Conservation (phyloP, 139 green algal species). For the Nannochloris sp. region DNA sequence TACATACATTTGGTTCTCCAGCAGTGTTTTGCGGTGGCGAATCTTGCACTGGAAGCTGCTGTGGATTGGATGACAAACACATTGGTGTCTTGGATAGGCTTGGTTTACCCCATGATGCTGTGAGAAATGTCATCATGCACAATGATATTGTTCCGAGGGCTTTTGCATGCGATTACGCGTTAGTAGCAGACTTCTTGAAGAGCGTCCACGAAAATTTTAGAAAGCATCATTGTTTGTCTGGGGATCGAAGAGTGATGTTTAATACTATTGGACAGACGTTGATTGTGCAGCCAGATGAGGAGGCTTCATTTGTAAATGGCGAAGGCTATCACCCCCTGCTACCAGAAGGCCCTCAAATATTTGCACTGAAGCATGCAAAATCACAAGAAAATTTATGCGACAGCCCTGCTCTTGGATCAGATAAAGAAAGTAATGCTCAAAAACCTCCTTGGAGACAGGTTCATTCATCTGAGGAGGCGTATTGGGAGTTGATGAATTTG, state of each 20-base stretch:
- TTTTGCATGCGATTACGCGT: constrained; percentile 93
- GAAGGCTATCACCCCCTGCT: constrained; percentile 74
- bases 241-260: constrained; percentile 65
- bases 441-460: not conserved
- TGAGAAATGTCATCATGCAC: constrained; percentile 80
- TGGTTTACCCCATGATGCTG: constrained; percentile 34
- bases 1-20: constrained; percentile 88
- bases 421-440: not conserved
- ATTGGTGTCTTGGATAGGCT: constrained; percentile 36
- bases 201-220: constrained; percentile 55
- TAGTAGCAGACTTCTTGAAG: constrained; percentile 66
- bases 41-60: constrained; percentile 8
- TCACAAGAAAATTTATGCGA: not conserved
- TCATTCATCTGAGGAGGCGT: constrained; percentile 36
- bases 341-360: constrained; percentile 60
- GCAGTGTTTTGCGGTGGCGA: constrained; percentile 72
- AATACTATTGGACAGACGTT: constrained; percentile 74
- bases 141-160: constrained; percentile 92
- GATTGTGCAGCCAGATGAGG: constrained; percentile 75
- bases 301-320: constrained; percentile 35
- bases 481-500: constrained; percentile 74
- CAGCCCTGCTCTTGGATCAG: not conserved
- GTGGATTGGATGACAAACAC: not conserved
- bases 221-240: constrained; percentile 60
- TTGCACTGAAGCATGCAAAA: constrained; percentile 12